These are phyloP conservation scores for Rubus parviflorus DNA, from an alignment of 306 rosid species.

Conservation along the genomic window DNA sequence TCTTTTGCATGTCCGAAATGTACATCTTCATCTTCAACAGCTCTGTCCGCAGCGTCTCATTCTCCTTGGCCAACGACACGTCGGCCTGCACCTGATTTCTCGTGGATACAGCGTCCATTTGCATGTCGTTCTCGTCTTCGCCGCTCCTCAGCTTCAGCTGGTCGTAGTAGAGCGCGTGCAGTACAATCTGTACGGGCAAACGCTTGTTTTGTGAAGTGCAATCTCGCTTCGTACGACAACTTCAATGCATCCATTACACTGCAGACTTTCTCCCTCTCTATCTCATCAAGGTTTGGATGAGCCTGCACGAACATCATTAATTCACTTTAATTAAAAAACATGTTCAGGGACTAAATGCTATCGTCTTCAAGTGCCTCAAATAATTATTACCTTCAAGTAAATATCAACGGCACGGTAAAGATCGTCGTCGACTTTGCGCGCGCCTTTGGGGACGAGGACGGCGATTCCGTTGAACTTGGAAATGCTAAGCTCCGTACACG, in stretches of 20 bases:
- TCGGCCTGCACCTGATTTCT: constrained; percentile 62
- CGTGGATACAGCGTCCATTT: constrained; percentile 12
- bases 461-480: constrained; percentile 78
- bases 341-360: too few species aligned
- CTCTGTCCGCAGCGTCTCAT: constrained; percentile 67
- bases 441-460: constrained; percentile 51
- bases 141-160: constrained; percentile 78
- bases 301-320: constrained; percentile 43
- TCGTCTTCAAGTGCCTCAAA: too few species aligned
- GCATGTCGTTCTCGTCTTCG: constrained; percentile 25
- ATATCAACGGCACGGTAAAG: constrained; percentile 81
- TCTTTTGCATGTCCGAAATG: constrained; percentile 58
- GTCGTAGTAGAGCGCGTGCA: constrained; percentile 86
- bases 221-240: constrained; percentile 76
- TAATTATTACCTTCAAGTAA: constrained; percentile 59
- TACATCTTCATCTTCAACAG: constrained; percentile 74
- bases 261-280: constrained; percentile 84
- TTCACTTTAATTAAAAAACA: too few species aligned
- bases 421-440: constrained; percentile 72
- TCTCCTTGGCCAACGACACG: constrained; percentile 71
- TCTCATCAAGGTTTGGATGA: constrained; percentile 77
- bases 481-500: constrained; percentile 53
- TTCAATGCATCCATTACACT: constrained; percentile 81
- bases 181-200: constrained; percentile 75
- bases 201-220: constrained; percentile 89